Evolutionary conservation across 1,284 basidiomycete genomes (phyloP), one percentile per base, ranked within the genome.

Genomic region (Moesziomyces globuligerus): DNA sequence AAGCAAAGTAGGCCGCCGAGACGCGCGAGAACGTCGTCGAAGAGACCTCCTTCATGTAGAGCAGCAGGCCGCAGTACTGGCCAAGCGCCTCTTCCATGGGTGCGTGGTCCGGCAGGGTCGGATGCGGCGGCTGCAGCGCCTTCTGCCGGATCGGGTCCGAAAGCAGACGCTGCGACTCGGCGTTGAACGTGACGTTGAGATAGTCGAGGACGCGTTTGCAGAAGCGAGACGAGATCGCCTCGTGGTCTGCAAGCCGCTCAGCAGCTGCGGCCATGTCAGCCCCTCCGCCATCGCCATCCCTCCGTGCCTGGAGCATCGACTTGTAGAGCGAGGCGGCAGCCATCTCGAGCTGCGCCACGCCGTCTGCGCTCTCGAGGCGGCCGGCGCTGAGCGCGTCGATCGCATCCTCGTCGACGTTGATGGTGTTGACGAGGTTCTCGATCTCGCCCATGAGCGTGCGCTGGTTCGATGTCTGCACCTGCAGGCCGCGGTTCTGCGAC

Each of bases 391-490:
- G 87, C 0, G 87, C 88, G 15, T 90, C 81, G 44, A 98, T 85
- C 8, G 90, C 89, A 28, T 89, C 87, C 56, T 88, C 86, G 69
- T 92, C 89, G 13, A 98, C 94, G 83, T 97, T 91, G 23, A 95
- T 92, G 9, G 93, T 98, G 88, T 92, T 89, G 91, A 94, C 77
- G 26, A 70, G 42, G 13, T 69, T 72, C 43, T 81, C 75, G 47
- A 82, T 75, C 56, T 82, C 80, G 29, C 54, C 52, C 44, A 74
- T 66, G 24, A 82, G 61, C 25, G 72, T 58, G 93, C 90, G 88
- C 82, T 98, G 95, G 77, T 98, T 99, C 78, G 95, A 93, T 10
- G 90, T 98, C 79, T 98, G 95, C 1, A 98, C 94, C 84, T 99
- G 96, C 32, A 98, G 85, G 75, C 96, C 96, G 49, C 94, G 88